A percentile compares a stretch with the other conserved stretches of the same genome.
phyloP scores from a whole-genome alignment of 1,284 basidiomycete genomes.

The Tetrapyrgos nigripes region DNA sequence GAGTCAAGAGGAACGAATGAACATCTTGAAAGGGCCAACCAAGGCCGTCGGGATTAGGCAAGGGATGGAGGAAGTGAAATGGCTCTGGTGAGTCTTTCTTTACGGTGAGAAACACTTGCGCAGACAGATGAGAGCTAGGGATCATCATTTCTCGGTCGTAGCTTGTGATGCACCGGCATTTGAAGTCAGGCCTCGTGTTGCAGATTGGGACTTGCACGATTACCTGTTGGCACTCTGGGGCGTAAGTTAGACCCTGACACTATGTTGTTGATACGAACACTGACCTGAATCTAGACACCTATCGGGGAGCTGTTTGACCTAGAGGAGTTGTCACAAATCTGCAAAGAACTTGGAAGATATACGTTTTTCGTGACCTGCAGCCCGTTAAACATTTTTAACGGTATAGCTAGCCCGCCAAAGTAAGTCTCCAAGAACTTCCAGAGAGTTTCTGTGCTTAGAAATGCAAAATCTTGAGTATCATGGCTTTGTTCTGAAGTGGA shows the following conservation, averaged over 20 bases:
- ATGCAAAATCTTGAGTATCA: neutral
- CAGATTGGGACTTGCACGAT: constrained; percentile 3
- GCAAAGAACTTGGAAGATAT: constrained; percentile 2
- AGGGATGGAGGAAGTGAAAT: constrained; percentile 3
- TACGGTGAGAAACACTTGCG: neutral
- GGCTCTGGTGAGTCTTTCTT: neutral
- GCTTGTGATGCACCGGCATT: constrained; percentile 5
- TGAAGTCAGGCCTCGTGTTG: neutral
- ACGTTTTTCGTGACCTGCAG: constrained; percentile 2
- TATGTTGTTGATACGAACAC: neutral
- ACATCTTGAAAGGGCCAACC: neutral
- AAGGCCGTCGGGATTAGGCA: neutral
- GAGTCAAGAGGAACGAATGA: neutral
- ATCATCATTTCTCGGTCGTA: constrained; percentile 1
- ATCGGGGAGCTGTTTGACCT: constrained; percentile 3
- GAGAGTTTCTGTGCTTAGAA: neutral
- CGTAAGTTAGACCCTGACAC: neutral
- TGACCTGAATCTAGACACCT: constrained; percentile 1
- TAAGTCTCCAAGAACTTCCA: neutral
- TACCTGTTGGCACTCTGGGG: constrained; percentile 1
- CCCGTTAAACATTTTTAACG: constrained; percentile 3
- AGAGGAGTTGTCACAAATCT: neutral
- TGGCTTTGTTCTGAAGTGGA: neutral
- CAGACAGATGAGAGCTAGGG: neutral
- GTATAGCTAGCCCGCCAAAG: constrained; percentile 6